Evolutionary conservation across 805 yeast species (phyloP).

Genomic region (Candida ovalis): DNA sequence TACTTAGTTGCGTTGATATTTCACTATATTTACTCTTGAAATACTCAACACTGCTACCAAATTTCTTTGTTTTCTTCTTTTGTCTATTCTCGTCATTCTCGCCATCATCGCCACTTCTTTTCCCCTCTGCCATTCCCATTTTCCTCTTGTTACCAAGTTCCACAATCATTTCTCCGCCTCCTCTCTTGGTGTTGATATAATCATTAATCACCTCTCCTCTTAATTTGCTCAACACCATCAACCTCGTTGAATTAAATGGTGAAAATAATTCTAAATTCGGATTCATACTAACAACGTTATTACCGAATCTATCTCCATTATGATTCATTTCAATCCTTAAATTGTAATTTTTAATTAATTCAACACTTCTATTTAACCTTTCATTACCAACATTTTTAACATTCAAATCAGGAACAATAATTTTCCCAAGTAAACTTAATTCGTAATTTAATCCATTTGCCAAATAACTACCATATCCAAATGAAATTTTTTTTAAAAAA

Average conservation of each 20-base stretch:
- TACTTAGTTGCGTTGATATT: conserved; percentile 10
- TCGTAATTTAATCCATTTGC: conserved; percentile 27
- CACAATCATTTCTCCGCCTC: not conserved
- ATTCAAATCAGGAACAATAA: conserved; percentile 16
- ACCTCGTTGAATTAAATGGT: conserved; percentile 4
- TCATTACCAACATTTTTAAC: conserved; percentile 10
- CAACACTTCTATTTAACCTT: conserved; percentile 12
- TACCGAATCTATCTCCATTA: not conserved
- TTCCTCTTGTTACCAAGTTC: conserved; percentile 1
- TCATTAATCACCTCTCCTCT: not conserved
- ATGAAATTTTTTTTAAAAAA: conserved; percentile 29
- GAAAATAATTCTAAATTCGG: conserved; percentile 2
- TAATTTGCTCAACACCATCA: not conserved
- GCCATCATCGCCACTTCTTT: conserved; percentile 7
- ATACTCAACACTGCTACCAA: conserved; percentile 31
- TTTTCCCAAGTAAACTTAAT: conserved; percentile 11
- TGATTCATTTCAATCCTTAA: conserved; percentile 13
- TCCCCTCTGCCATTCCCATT: too few species aligned
- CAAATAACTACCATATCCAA: conserved; percentile 15
- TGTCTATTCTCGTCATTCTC: conserved; percentile 13
- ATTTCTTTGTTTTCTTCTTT: conserved; percentile 10
- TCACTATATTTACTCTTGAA: conserved; percentile 41
- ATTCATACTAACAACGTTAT: not conserved
- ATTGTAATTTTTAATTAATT: conserved; percentile 9
- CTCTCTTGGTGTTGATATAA: not conserved